Base-by-base conservation (phyloP, 768 basidiomycete species). In the Amanita rimosa region DNA sequence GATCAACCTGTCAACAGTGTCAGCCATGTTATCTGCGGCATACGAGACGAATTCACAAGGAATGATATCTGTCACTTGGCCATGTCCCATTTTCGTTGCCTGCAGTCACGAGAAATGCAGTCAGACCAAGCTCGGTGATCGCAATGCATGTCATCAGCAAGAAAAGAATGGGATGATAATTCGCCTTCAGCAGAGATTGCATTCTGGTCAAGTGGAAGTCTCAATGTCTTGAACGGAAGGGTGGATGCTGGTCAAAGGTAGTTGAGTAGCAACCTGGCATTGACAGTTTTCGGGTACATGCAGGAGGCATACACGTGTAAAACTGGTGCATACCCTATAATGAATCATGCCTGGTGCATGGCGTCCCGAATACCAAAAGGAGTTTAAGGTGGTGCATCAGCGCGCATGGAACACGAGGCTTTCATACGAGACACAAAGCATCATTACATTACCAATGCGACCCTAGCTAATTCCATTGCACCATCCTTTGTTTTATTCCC, bases 401-500 rank as follows among this genome's bases (percentile, higher is more conserved):
- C 38, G 29, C 48, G 33, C 39, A 14, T n/a, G 31, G 34, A 33
- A 43, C 48, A 49, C 22, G 48, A 42, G 48, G 48, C 14, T 49
- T 31, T 8, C 27, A 26, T 29, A 10, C 14, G 4, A 24, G 13
- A 21, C 19, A 34, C 44, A n/a, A n/a, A n/a, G n/a, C n/a, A n/a
- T 19, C 22, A 46, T 46, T 56, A 74, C 64, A 69, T 60, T 9
- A 58, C 57, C 51, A 94, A 64, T 17, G 88, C 85, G 52, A 74
- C 67, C 63, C 71, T 72, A 5, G 93, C 94, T 60, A 97, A 79
- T 58, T 72, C 67, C 57, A 97, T 64, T 1, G 87, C 89, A 19
- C 95, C 95, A 35, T 88, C 88, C 67, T 79, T 87, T 1, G 93
- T 92, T 63, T 85, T 81, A 64, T 94, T 93, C 21, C 88, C 89